Conservation (phyloP, 306 rosid genomes). For the Trifolium fragiferum region DNA sequence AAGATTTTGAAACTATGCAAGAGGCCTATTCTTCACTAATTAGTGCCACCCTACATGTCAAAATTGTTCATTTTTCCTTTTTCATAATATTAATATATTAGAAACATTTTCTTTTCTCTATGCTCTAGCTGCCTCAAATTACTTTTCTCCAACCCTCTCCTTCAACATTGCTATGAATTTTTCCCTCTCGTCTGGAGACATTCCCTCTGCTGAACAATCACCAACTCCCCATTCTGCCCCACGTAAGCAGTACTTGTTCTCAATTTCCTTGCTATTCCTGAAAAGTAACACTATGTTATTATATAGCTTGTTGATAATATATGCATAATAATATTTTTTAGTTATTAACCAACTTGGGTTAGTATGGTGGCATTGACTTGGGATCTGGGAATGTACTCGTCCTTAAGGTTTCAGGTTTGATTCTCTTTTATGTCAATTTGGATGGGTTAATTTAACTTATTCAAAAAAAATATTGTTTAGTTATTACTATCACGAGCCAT, state of each 20-base stretch:
- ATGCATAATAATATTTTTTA: not conserved
- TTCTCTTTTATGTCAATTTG: too few relatives aligned
- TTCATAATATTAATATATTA: not conserved
- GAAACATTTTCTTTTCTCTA: not conserved
- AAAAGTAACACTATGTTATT: slow-evolving; percentile 1
- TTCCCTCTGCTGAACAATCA: slow-evolving; percentile 84
- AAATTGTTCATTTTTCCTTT: slow-evolving; percentile 1
- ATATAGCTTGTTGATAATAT: not conserved
- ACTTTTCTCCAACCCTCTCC: slow-evolving; percentile 62
- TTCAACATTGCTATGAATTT: slow-evolving; percentile 76
- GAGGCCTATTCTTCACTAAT: slow-evolving; percentile 21
- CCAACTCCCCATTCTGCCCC: slow-evolving; percentile 99
- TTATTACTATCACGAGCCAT: not conserved
- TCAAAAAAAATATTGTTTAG: too few relatives aligned
- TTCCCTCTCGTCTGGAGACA: slow-evolving; percentile 74
- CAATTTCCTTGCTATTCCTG: slow-evolving; percentile 71
- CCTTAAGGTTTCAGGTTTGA: too few relatives aligned
- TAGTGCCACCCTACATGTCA: slow-evolving; percentile 33
- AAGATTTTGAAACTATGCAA: slow-evolving; percentile 23
- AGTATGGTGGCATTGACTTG: too few relatives aligned
- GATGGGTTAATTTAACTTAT: too few relatives aligned
- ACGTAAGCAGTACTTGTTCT: slow-evolving; percentile 85
- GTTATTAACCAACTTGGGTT: too few relatives aligned
- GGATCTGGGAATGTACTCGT: too few relatives aligned
- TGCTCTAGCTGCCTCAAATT: slow-evolving; percentile 29